These are phyloP conservation scores for Beauveria sp. DNA, from an alignment of 2,329 filamentous ascomycete genomes.

Conservation along the genomic window DNA sequence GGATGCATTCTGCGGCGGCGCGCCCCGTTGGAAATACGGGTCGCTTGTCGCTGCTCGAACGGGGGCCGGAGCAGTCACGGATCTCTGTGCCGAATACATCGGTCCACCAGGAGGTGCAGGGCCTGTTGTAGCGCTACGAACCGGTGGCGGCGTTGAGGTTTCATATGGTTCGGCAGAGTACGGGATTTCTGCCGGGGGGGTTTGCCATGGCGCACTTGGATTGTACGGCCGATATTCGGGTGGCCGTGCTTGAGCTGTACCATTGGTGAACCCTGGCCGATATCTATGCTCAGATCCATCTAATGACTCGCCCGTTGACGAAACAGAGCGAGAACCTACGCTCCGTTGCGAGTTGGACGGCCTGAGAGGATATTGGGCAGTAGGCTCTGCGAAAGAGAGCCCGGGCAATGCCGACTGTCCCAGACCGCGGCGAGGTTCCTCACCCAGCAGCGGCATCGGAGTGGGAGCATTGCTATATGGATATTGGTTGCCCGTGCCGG, in stretches of 20 bases:
- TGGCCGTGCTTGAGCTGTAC: constrained; percentile 7
- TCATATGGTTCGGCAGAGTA: background rate
- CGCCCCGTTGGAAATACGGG: constrained; percentile 10
- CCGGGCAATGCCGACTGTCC: background rate
- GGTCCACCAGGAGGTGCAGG: constrained; percentile 27
- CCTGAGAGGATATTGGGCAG: too few species aligned
- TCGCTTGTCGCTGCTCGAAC: constrained; percentile 21
- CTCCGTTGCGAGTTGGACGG: constrained; percentile 6
- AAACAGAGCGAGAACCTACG: background rate
- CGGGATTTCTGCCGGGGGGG: constrained; percentile 15
- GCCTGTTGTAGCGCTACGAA: constrained; percentile 22
- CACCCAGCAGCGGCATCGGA: background rate
- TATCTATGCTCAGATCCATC: background rate
- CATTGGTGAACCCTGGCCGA: background rate
- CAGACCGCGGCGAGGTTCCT: background rate
- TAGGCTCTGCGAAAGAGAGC: background rate
- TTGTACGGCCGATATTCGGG: constrained; percentile 23
- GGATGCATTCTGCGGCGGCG: background rate
- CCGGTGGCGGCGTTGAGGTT: background rate
- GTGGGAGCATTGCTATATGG: background rate
- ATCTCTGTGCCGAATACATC: constrained; percentile 33
- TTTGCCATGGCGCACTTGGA: constrained; percentile 23
- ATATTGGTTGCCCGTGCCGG: constrained; percentile 13
- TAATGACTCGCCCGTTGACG: background rate
- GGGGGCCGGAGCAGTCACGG: constrained; percentile 37